A percentile compares a stretch with the other conserved stretches of the same genome.
Evolutionary conservation across 495 filamentous ascomycete genomes (phyloP).

Genomic region (Lindgomyces ingoldianus): DNA sequence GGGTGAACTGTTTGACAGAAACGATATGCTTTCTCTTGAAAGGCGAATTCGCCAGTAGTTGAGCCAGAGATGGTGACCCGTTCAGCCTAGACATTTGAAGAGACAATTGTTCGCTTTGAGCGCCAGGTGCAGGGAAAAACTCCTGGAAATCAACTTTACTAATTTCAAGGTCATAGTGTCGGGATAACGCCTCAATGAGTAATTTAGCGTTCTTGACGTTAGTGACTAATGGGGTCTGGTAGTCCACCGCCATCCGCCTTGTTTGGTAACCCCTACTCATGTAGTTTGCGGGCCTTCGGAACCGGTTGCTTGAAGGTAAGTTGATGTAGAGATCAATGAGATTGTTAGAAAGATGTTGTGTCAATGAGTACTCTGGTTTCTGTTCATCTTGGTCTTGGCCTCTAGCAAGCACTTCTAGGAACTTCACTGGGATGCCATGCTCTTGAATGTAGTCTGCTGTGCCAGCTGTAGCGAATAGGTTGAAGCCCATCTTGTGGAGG

Average conservation of each 20-base stretch:
- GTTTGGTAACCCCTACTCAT: constrained; percentile 97
- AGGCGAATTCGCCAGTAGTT: constrained; percentile 73
- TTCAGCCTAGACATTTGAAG: constrained; percentile 73
- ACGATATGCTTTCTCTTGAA: constrained; percentile 87
- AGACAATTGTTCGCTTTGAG: constrained; percentile 5
- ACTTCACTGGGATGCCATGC: constrained; percentile 85
- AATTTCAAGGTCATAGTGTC: constrained; percentile 81
- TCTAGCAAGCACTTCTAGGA: constrained; percentile 77
- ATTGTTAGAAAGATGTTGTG: constrained; percentile 93
- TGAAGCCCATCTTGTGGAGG: constrained; percentile 84
- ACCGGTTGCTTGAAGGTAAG: constrained; percentile 94
- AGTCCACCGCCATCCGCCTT: constrained; percentile 96
- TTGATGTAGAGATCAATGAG: constrained; percentile 99
- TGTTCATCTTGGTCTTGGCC: constrained; percentile 67
- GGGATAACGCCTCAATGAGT: constrained; percentile 87
- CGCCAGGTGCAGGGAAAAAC: constrained; percentile 30
- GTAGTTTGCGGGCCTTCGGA: constrained; percentile 92
- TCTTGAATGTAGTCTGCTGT: constrained; percentile 95
- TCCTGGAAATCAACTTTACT: constrained; percentile 85
- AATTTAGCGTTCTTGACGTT: constrained; percentile 99
- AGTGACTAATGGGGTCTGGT: constrained; percentile 94
- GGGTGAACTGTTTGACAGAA: constrained; percentile 84
- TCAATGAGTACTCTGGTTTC: constrained; percentile 93
- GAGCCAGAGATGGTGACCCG: constrained; percentile 54
- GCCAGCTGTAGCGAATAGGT: constrained; percentile 91